phyloP scores from a whole-genome alignment of 139 green algal species.

The Tetradesmus obliquus region DNA sequence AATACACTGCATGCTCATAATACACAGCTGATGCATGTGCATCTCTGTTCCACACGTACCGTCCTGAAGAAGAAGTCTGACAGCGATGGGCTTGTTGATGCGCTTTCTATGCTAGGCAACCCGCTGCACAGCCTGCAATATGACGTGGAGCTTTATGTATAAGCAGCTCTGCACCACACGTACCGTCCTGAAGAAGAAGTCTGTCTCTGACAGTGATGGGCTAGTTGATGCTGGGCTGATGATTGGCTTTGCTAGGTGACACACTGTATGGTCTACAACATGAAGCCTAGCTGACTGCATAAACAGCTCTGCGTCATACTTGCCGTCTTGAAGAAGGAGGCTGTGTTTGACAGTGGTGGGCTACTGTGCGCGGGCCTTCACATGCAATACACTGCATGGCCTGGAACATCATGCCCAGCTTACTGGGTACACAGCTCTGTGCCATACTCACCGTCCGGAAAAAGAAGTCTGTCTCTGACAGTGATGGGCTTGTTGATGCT shows the following conservation, averaged over 20 bases:
- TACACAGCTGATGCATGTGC: too few relatives aligned
- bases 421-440: neutral
- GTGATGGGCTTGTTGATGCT: neutral
- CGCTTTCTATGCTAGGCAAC: too few relatives aligned
- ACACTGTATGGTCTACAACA: too few relatives aligned
- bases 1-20: too few relatives aligned
- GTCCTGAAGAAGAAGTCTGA: too few relatives aligned
- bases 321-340: too few relatives aligned
- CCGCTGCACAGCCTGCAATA: neutral
- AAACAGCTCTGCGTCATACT: too few relatives aligned
- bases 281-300: too few relatives aligned
- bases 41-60: too few relatives aligned
- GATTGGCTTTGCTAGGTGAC: neutral
- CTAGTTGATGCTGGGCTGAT: constrained; percentile 36
- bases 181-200: constrained; percentile 27
- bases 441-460: constrained; percentile 12
- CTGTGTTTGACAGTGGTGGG: neutral
- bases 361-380: neutral
- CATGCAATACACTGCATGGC: neutral
- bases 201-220: neutral
- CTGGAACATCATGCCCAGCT: neutral
- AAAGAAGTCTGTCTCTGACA: constrained; percentile 25
- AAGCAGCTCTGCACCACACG: neutral
- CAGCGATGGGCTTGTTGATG: too few relatives aligned
- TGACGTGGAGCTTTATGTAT: neutral